phyloP scores from a whole-genome alignment of 169 alveolate genomes.

The Eimeria tenella region DNA sequence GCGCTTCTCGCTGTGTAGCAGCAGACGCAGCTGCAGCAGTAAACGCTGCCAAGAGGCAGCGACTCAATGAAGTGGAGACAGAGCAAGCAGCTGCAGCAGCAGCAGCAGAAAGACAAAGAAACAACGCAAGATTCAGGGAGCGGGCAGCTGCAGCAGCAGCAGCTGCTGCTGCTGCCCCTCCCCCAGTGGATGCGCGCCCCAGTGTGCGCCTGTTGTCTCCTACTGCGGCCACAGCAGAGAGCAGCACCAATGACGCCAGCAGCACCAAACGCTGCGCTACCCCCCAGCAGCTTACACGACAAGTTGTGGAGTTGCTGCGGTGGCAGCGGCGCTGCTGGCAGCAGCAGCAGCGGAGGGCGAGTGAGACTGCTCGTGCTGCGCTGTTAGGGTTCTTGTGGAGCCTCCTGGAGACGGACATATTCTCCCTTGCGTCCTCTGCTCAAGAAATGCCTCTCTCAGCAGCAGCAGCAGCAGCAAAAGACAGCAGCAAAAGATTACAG shows the following conservation, averaged over 20 bases:
- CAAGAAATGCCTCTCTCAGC: neutral
- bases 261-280: neutral
- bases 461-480: conserved; percentile 23
- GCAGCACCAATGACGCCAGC: neutral
- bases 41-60: neutral
- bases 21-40: neutral
- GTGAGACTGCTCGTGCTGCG: conserved; percentile 10
- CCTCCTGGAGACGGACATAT: conserved; percentile 2
- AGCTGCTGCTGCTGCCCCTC: neutral
- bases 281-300: neutral
- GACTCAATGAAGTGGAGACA: neutral
- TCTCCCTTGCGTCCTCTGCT: neutral
- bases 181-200: neutral
- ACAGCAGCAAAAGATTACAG: conserved; percentile 27
- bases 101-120: neutral
- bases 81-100: neutral
- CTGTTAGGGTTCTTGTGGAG: conserved; percentile 25
- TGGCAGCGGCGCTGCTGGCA: neutral
- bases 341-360: neutral
- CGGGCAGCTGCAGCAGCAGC: conserved; percentile 16
- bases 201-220: neutral
- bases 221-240: neutral
- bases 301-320: neutral
- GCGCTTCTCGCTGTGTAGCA: neutral
- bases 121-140: neutral